A percentile compares a stretch with the other conserved stretches of the same genome.
Evolutionary conservation across 73 alveolate genomes (phyloP).

Genomic region (Durusdinium trenchii): DNA sequence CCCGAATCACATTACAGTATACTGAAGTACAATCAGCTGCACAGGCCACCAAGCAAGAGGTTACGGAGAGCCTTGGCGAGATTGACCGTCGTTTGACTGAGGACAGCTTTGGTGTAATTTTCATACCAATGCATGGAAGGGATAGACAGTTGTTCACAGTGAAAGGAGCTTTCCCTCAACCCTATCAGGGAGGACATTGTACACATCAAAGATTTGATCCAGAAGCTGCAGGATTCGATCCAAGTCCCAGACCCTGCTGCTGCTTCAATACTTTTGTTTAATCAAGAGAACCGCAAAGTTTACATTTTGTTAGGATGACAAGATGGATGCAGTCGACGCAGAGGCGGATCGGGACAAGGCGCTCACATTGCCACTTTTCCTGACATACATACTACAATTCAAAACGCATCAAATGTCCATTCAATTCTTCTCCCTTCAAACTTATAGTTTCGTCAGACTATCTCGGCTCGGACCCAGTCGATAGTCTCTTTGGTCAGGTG

Average conservation of each 20-base stretch:
- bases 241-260: no score
- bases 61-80: conserved; percentile 18
- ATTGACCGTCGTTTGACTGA: conserved; percentile 36
- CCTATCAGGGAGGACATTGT: conserved; percentile 45
- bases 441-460: not conserved
- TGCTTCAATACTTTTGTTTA: no score
- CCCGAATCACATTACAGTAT: not conserved
- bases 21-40: not conserved
- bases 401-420: not conserved
- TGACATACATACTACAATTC: not conserved
- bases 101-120: conserved; percentile 1
- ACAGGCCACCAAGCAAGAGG: conserved; percentile 64
- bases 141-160: not conserved
- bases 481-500: conserved; percentile 5
- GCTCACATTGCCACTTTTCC: not conserved
- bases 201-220: not conserved
- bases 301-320: conserved; percentile 61
- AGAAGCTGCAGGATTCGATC: not conserved
- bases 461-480: not conserved
- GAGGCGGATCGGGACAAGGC: conserved; percentile 80
- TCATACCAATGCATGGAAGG: not conserved
- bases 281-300: no score
- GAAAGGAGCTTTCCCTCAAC: conserved; percentile 60
- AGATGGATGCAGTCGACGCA: conserved; percentile 42
- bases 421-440: not conserved